These are phyloP conservation scores for Botrytis medusae DNA, from an alignment of 2,329 filamentous ascomycete genomes.

Conservation along the genomic window DNA sequence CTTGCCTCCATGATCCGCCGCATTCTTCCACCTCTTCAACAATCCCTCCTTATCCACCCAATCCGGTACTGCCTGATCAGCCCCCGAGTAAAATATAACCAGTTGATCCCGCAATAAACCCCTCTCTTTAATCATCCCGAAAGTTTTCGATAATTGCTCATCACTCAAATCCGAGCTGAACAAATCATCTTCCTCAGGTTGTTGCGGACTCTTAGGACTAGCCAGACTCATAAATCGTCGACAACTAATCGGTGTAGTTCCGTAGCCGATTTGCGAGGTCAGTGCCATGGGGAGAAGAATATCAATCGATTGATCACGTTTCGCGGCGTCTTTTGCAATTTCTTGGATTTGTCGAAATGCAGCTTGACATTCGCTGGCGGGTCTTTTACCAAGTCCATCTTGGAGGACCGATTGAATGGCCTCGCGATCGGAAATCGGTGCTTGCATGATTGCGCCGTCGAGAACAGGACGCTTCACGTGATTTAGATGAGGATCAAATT, in stretches of 20 bases:
- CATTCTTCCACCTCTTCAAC: conserved; percentile 45
- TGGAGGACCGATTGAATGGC: conserved; percentile 45
- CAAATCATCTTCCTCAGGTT: conserved; percentile 60
- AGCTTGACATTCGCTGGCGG: conserved; percentile 28
- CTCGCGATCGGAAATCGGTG: conserved; percentile 62
- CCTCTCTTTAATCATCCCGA: conserved; percentile 48
- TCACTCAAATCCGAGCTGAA: conserved; percentile 62
- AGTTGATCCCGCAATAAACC: conserved; percentile 36
- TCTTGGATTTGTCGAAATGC: conserved; percentile 40
- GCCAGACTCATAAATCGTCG: conserved; percentile 48
- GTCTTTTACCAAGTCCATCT: conserved; percentile 37
- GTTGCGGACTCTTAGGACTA: conserved; percentile 47
- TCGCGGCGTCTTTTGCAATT: conserved; percentile 39
- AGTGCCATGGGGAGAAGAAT: conserved; percentile 40
- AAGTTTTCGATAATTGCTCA: conserved; percentile 50
- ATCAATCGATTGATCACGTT: conserved; percentile 33
- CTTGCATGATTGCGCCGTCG: conserved; percentile 63
- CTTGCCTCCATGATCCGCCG: conserved; percentile 41
- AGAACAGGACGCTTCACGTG: conserved; percentile 46
- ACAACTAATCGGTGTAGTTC: conserved; percentile 38
- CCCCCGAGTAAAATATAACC: conserved; percentile 48
- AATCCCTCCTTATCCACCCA: conserved; percentile 47
- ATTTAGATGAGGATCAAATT: conserved; percentile 13
- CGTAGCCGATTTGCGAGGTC: conserved; percentile 38
- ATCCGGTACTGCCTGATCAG: conserved; percentile 46